Conservation (phyloP, 2,329 filamentous ascomycete species). For the Talaromyces sp. region DNA sequence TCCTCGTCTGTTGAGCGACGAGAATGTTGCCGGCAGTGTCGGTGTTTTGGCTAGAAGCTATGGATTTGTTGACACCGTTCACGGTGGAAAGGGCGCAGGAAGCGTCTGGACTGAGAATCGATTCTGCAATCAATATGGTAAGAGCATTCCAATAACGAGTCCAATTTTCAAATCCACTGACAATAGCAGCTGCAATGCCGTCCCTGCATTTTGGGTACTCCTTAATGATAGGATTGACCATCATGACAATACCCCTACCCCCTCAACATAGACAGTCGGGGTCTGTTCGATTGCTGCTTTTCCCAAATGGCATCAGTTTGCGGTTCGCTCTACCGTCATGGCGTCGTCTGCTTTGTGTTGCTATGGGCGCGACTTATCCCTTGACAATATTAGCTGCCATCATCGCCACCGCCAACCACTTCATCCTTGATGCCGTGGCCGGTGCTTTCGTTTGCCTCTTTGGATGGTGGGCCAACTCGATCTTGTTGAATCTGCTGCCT, state of each 20-base stretch:
- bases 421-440: constrained; percentile 67
- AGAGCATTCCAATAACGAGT: constrained; percentile 22
- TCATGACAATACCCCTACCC: constrained; percentile 62
- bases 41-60: constrained; percentile 59
- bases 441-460: constrained; percentile 63
- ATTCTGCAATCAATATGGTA: constrained; percentile 73
- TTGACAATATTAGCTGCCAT: constrained; percentile 64
- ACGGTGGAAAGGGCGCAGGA: constrained; percentile 56
- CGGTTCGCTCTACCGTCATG: constrained; percentile 46
- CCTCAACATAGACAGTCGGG: constrained; percentile 49
- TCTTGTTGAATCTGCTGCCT: constrained; percentile 61
- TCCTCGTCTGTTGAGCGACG: constrained; percentile 54
- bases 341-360: constrained; percentile 50
- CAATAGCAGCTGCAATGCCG: constrained; percentile 64
- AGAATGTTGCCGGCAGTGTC: constrained; percentile 52
- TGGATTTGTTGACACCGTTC: constrained; percentile 59
- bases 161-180: not conserved
- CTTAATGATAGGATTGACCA: constrained; percentile 67
- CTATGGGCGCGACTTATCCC: constrained; percentile 62
- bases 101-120: constrained; percentile 70
- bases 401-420: constrained; percentile 69
- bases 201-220: constrained; percentile 74
- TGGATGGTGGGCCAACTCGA: constrained; percentile 56
- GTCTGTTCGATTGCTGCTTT: constrained; percentile 31
- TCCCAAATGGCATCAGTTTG: constrained; percentile 21